phyloP scores from a whole-genome alignment of 768 basidiomycete species.

The Wakefieldia striispora region DNA sequence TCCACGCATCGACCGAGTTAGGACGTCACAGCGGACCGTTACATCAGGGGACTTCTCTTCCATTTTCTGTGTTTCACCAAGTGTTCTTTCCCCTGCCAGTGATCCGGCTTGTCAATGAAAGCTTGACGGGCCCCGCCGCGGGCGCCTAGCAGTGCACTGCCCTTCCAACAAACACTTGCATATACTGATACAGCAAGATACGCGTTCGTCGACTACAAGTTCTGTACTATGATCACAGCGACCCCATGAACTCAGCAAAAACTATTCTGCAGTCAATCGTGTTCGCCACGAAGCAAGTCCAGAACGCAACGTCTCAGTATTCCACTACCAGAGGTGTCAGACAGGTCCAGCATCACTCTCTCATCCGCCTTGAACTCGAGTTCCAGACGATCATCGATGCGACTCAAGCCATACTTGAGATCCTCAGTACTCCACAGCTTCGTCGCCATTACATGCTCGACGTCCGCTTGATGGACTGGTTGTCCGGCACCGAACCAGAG shows the following conservation, averaged over 20 bases:
- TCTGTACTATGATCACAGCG: too few relatives aligned
- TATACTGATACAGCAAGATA: too few relatives aligned
- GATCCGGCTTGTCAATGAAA: too few relatives aligned
- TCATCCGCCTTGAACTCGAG: slow-evolving; percentile 3
- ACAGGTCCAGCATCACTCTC: slow-evolving; percentile 4
- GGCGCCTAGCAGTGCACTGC: too few relatives aligned
- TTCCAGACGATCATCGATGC: slow-evolving; percentile 6
- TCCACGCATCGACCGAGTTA: too few relatives aligned
- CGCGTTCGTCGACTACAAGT: too few relatives aligned
- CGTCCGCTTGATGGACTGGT: slow-evolving; percentile 5
- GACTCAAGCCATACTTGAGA: slow-evolving; percentile 4
- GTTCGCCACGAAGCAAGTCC: not conserved
- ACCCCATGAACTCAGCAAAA: slow-evolving; percentile 8
- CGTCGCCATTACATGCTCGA: slow-evolving; percentile 1
- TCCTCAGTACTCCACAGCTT: not conserved
- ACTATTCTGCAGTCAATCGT: not conserved
- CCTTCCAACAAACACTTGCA: too few relatives aligned
- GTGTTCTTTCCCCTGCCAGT: too few relatives aligned
- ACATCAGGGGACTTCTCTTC: too few relatives aligned
- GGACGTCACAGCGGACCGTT: too few relatives aligned
- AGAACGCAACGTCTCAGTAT: not conserved
- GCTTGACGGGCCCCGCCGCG: too few relatives aligned
- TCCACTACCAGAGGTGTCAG: not conserved
- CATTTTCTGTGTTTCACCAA: too few relatives aligned
- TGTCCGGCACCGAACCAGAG: slow-evolving; percentile 1